Conservation (phyloP, 306 rosid species). For the Vicia sativa region DNA sequence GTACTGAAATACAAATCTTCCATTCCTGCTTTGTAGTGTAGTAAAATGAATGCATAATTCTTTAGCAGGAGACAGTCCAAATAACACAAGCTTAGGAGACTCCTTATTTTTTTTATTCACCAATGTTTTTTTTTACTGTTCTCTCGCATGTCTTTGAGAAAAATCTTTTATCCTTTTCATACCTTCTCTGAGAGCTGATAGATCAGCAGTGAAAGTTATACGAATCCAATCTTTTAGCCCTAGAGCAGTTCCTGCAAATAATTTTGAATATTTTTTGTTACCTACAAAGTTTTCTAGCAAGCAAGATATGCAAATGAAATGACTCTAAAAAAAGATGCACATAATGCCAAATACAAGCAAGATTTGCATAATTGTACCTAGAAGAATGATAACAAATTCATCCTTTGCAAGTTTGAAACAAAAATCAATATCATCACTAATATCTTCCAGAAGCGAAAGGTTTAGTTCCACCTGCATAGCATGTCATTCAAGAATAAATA, state of each 20-base stretch:
- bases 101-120: conserved; percentile 5
- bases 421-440: too few species aligned
- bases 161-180: conserved; percentile 42
- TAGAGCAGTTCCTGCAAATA: conserved; percentile 52
- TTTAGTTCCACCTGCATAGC: conserved; percentile 61
- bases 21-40: conserved; percentile 3
- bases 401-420: too few species aligned
- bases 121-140: conserved; percentile 16
- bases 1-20: conserved; percentile 32
- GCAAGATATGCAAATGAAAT: neutral
- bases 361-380: too few species aligned
- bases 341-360: too few species aligned
- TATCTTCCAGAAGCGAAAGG: conserved; percentile 53
- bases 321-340: too few species aligned
- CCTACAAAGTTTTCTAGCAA: too few species aligned
- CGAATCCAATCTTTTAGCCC: conserved; percentile 62
- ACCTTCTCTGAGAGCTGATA: conserved; percentile 46
- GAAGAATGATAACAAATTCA: too few species aligned
- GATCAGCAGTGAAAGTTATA: conserved; percentile 54
- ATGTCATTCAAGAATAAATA: conserved; percentile 27
- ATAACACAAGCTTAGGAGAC: neutral
- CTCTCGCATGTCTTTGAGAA: conserved; percentile 48
- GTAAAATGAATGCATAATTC: neutral
- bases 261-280: conserved; percentile 3
- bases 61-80: neutral